A percentile compares a stretch with the other conserved stretches of the same genome.
Evolutionary conservation across 306 rosid species (phyloP).

Genomic region (Corylus avellana): DNA sequence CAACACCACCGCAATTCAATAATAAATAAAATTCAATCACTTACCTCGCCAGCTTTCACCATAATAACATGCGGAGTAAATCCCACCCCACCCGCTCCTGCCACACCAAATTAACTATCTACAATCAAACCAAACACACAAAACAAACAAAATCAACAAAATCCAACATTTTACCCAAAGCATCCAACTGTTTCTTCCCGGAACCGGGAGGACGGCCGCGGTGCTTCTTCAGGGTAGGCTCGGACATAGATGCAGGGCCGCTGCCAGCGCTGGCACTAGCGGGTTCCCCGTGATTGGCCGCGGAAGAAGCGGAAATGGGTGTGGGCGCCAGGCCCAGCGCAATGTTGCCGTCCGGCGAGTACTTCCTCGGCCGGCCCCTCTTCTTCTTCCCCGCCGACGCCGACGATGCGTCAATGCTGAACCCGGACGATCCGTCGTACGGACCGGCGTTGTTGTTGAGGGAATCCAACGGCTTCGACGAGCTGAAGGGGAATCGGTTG

Average conservation of each 20-base stretch:
- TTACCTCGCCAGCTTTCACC: slow-evolving; percentile 79
- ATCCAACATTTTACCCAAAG: slow-evolving; percentile 43
- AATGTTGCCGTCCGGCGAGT: slow-evolving; percentile 72
- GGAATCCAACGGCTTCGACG: slow-evolving; percentile 50
- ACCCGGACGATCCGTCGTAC: slow-evolving; percentile 60
- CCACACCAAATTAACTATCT: slow-evolving; percentile 4
- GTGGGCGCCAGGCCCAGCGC: slow-evolving; percentile 61
- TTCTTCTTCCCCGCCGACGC: slow-evolving; percentile 51
- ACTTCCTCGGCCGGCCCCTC: slow-evolving; percentile 91
- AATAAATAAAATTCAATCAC: not conserved
- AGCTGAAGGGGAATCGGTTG: slow-evolving; percentile 65
- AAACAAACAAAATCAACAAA: not conserved
- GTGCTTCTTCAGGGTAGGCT: slow-evolving; percentile 56
- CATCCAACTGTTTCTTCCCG: slow-evolving; percentile 64
- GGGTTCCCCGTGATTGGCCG: slow-evolving; percentile 46
- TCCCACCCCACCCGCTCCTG: slow-evolving; percentile 63
- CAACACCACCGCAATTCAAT: not conserved
- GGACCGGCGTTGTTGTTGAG: slow-evolving; percentile 22
- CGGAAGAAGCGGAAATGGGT: slow-evolving; percentile 45
- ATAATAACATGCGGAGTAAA: slow-evolving; percentile 71
- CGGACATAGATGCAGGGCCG: slow-evolving; percentile 19
- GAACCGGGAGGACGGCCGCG: slow-evolving; percentile 88
- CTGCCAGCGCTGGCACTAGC: slow-evolving; percentile 43
- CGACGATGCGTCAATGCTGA: slow-evolving; percentile 38
- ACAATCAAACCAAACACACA: not conserved